These are phyloP conservation scores for Talaromyces trachyspermus DNA, from an alignment of 495 filamentous ascomycete genomes.

Conservation along the genomic window DNA sequence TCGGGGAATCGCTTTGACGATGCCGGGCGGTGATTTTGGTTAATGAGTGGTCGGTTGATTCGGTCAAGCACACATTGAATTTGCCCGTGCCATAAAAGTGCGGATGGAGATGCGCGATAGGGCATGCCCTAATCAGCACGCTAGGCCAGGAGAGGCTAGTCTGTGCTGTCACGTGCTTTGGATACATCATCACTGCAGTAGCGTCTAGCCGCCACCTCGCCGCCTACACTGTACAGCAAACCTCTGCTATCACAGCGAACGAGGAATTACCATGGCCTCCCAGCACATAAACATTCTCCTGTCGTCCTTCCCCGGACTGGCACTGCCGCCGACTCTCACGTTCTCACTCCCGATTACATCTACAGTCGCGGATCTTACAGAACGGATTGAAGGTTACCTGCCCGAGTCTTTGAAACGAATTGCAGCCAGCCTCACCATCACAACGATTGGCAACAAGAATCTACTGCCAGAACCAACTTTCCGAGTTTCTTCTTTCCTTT, in stretches of 20 bases:
- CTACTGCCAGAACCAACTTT: slow-evolving; percentile 39
- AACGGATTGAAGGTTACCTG: slow-evolving; percentile 55
- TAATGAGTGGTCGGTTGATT: slow-evolving; percentile 2
- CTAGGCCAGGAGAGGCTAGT: background rate
- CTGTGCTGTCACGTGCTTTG: background rate
- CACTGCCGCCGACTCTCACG: slow-evolving; percentile 68
- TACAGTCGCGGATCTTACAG: slow-evolving; percentile 57
- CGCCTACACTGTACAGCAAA: too few species aligned
- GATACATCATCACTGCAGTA: background rate
- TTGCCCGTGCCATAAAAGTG: slow-evolving; percentile 32
- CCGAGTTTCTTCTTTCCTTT: slow-evolving; percentile 32
- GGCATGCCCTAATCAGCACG: slow-evolving; percentile 31
- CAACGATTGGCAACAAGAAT: slow-evolving; percentile 71
- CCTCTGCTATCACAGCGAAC: background rate
- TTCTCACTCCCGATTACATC: slow-evolving; percentile 59
- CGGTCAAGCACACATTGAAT: background rate
- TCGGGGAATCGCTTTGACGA: slow-evolving; percentile 55
- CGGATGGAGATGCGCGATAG: slow-evolving; percentile 25
- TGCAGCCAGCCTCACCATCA: slow-evolving; percentile 55
- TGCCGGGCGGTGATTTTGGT: slow-evolving; percentile 20
- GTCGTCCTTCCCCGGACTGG: slow-evolving; percentile 74
- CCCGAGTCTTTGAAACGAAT: slow-evolving; percentile 42
- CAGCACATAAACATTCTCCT: slow-evolving; percentile 71
- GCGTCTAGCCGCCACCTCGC: background rate
- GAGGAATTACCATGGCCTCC: slow-evolving; percentile 21